Evolutionary conservation across 2,329 filamentous ascomycete species (phyloP), one percentile per base, ranked within the genome.

Genomic region (Zymoseptoria crescenta): DNA sequence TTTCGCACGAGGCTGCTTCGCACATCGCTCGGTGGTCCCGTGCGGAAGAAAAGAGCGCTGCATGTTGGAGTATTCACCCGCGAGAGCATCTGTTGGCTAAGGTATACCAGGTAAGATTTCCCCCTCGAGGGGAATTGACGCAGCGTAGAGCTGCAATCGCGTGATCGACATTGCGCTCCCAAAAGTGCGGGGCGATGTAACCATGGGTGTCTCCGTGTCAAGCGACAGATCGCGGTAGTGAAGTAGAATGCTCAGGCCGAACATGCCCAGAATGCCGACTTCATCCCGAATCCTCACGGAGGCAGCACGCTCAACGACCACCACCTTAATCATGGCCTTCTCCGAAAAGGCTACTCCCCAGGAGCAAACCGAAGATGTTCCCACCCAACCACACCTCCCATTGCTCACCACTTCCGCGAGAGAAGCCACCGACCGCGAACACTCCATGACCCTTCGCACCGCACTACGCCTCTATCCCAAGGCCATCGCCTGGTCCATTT

Each of bases 401-500:
- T 10, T 3, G 16, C 49, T 51, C 10, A 5, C 20, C 49, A 13
- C 49, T 19, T 21, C 20, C 13, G 49, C 49, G 6, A 51, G 20
- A 51, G 49, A 57, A 24, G 70, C 71, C 20, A 67, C 65, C n/a
- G 65, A 68, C 13, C 59, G 61, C 27, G 74, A 75, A 61, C 66
- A 68, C 49, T 64, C 64, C 27, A 74, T 74, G 72, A 73, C 71
- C 9, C 58, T 75, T 2, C 64, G 65, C 58, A 62, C 74, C 58
- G 71, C 67, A 20, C 54, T 72, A 28, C 66, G 63, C 58, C 62
- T 56, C 7, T 71, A 71, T 55, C 73, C 70, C 0, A 72, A 74
- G 59, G 74, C 74, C 2, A 68, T 75, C 8, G 66, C 63, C 3
- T 76, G 74, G 73, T 73, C 71, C 4, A 59, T 75, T 21, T 57